phyloP scores from a whole-genome alignment of 108 stramenopile species.

The Cylindrotheca fusiformis region DNA sequence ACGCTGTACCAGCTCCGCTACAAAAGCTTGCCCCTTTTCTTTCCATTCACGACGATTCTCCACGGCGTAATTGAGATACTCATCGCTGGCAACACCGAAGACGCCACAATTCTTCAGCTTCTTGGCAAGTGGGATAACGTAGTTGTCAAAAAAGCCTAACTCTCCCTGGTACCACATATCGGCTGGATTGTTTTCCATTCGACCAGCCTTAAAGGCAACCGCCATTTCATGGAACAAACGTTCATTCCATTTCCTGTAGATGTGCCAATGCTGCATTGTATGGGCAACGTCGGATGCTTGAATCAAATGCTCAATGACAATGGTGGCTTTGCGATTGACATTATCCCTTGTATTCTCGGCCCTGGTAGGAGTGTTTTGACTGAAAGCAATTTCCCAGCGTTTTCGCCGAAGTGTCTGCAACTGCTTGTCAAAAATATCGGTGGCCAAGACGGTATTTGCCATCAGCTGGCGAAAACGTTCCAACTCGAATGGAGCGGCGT shows the following conservation, averaged over 20 bases:
- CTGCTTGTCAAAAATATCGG: conserved; percentile 25
- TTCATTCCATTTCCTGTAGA: conserved; percentile 48
- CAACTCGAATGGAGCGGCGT: conserved; percentile 18
- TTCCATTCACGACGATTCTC: conserved; percentile 8
- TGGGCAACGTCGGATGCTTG: conserved; percentile 56
- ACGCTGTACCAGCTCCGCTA: background rate
- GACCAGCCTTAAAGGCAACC: conserved; percentile 20
- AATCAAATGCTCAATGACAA: conserved; percentile 48
- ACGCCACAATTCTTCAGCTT: conserved; percentile 38
- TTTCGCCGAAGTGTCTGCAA: conserved; percentile 3
- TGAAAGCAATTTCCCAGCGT: conserved; percentile 24
- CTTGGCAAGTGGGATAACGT: conserved; percentile 40
- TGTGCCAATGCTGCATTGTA: conserved; percentile 56
- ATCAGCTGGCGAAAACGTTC: conserved; percentile 35
- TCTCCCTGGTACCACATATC: conserved; percentile 30
- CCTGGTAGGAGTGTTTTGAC: background rate
- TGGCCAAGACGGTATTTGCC: conserved; percentile 35
- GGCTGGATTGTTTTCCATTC: conserved; percentile 15
- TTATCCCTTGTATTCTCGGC: conserved; percentile 2
- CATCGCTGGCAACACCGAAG: conserved; percentile 26
- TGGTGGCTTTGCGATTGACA: conserved; percentile 25
- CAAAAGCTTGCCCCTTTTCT: conserved; percentile 5
- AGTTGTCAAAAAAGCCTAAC: conserved; percentile 39
- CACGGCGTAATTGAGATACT: conserved; percentile 8
- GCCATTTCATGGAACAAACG: conserved; percentile 38